Base-by-base conservation (phyloP, 2,329 filamentous ascomycete genomes). In the Diplocarpon rosae region DNA sequence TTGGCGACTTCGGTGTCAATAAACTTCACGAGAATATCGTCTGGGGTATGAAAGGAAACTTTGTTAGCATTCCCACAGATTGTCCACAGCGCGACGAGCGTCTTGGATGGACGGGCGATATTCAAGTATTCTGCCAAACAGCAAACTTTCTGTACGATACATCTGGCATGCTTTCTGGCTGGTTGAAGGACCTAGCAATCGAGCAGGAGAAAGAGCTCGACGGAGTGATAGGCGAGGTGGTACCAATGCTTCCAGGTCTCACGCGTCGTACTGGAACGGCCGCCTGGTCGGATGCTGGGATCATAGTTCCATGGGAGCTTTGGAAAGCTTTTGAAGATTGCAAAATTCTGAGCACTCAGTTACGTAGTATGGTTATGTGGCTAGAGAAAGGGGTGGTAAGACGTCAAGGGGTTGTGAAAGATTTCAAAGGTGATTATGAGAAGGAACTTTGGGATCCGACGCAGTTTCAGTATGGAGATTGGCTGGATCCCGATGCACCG, bases 11-110 rank as follows among this genome's bases (percentile, higher is more conserved):
- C 9, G 33, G 65, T 37, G 47, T 72, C 17, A 72, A 71, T 45
- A 54, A 64, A 28, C 60, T 73, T 2, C 67, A 72, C 43, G 38
- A 66, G 12, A 72, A 73, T 41, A 63, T 66, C 4, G 50, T 61
- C 16, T 71, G 69, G 69, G 62, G 63, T 13, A 70, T 71, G 65
- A 60, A 62, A 29, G 66, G 68, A 2, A 72, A 71, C 42, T 71
- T 71, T 45, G 45, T 71, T 1, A 60, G 59, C 7, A 59, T 70
- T 5, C 67, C 67, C 2, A 71, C 68, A 0, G 69, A 72, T 50
- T 71, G 69, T 51, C 68, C 69, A 0, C 68, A 71, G 44, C 59
- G 69, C 11, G 69, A 72, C 43, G 69, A 72, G 49, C 60, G 69
- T 1, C 49, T 71, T 1, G 69, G 69, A 0, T 72, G 69, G 69